phyloP scores from a whole-genome alignment of 306 rosid genomes.

The Gillenia trifoliata region DNA sequence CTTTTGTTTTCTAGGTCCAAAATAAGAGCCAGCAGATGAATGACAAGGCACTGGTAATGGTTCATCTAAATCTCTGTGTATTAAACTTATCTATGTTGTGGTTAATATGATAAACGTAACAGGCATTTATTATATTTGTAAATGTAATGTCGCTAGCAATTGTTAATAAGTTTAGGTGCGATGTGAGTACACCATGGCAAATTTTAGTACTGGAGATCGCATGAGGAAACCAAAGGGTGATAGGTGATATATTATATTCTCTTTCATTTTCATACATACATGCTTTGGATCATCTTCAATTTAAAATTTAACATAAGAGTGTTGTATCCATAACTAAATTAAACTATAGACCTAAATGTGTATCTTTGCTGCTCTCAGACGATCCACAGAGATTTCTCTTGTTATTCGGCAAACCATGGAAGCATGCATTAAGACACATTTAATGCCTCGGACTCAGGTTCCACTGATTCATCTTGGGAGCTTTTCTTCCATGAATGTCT shows the following conservation, averaged over 20 bases:
- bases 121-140: not conserved
- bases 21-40: conserved; percentile 67
- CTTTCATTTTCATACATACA: not conserved
- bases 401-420: conserved; percentile 94
- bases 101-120: not conserved
- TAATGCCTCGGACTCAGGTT: conserved; percentile 96
- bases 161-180: conserved; percentile 47
- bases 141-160: not conserved
- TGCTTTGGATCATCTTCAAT: not conserved
- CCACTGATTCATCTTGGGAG: conserved; percentile 10
- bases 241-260: conserved; percentile 38
- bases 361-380: conserved; percentile 42
- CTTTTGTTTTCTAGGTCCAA: conserved; percentile 52
- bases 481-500: conserved; percentile 15
- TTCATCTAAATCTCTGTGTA: not conserved
- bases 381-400: conserved; percentile 88
- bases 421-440: conserved; percentile 72
- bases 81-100: not conserved
- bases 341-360: conserved; percentile 6
- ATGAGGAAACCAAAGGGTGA: conserved; percentile 87
- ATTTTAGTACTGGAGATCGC: conserved; percentile 93
- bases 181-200: conserved; percentile 90
- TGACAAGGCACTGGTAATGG: conserved; percentile 65
- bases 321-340: not conserved
- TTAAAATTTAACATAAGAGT: not conserved